Evolutionary conservation across 345 rosid species (phyloP).

Genomic region (Pistacia vera): DNA sequence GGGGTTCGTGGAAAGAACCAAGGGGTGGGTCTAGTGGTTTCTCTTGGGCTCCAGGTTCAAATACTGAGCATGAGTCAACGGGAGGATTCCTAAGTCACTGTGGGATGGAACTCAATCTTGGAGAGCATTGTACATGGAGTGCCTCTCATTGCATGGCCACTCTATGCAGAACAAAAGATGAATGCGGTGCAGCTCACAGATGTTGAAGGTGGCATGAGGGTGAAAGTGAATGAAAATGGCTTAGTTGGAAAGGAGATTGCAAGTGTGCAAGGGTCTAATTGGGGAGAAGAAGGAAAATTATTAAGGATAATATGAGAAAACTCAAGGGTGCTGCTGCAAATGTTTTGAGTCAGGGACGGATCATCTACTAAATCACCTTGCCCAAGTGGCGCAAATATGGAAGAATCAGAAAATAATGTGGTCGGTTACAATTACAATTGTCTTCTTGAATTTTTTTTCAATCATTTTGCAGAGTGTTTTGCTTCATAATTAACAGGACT

Average conservation of each 20-base stretch:
- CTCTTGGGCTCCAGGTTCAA: neutral
- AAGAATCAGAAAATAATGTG: conserved; percentile 5
- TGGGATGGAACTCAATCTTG: too few species aligned
- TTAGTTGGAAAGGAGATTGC: conserved; percentile 27
- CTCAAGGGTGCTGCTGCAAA: conserved; percentile 8
- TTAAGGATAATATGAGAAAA: conserved; percentile 17
- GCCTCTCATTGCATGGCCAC: conserved; percentile 40
- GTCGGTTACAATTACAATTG: too few species aligned
- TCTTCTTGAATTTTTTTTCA: too few species aligned
- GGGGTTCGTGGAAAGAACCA: too few species aligned
- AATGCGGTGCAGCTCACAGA: conserved; percentile 25
- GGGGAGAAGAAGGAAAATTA: conserved; percentile 33
- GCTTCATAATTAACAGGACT: neutral
- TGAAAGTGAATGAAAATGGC: conserved; percentile 11
- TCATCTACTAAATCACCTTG: conserved; percentile 24
- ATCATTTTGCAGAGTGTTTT: too few species aligned
- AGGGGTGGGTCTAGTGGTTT: too few species aligned
- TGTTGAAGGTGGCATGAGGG: conserved; percentile 34
- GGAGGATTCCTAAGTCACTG: neutral
- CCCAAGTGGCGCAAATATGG: conserved; percentile 24
- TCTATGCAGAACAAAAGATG: conserved; percentile 35
- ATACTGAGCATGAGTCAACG: conserved; percentile 28
- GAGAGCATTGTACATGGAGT: conserved; percentile 22
- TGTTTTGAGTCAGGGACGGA: conserved; percentile 24
- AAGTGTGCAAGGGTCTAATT: conserved; percentile 17